Conservation (phyloP, 495 filamentous ascomycete genomes). For the Hypoxylon intermedium region DNA sequence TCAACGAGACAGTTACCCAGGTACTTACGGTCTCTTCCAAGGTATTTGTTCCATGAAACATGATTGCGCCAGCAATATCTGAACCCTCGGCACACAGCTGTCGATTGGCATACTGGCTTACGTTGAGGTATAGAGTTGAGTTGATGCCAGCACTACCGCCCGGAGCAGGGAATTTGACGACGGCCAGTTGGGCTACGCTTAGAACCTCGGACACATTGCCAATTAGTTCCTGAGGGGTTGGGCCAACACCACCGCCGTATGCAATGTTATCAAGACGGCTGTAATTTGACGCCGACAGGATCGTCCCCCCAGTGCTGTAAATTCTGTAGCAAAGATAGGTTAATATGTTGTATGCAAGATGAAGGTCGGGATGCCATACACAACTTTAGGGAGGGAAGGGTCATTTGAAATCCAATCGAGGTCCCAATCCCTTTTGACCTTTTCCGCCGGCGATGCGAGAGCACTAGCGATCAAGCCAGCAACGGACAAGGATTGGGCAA, state of each 20-base stretch:
- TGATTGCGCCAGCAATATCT: slow-evolving; percentile 53
- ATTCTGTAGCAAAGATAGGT: background rate
- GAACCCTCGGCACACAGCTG: slow-evolving; percentile 49
- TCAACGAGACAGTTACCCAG: no score
- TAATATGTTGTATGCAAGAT: background rate
- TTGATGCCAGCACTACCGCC: slow-evolving; percentile 51
- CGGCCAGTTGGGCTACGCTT: slow-evolving; percentile 23
- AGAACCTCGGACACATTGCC: slow-evolving; percentile 35
- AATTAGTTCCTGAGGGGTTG: slow-evolving; percentile 23
- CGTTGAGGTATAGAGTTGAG: slow-evolving; percentile 50
- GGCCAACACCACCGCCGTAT: slow-evolving; percentile 26
- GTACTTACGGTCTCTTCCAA: slow-evolving; percentile 51
- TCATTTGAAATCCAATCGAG: slow-evolving; percentile 25
- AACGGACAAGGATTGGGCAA: background rate
- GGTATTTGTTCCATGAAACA: slow-evolving; percentile 61
- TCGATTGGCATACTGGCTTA: slow-evolving; percentile 51
- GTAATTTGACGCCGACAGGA: slow-evolving; percentile 34
- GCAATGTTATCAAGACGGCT: slow-evolving; percentile 34
- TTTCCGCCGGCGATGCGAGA: background rate
- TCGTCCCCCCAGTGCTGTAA: slow-evolving; percentile 26
- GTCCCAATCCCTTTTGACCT: background rate
- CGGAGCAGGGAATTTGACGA: slow-evolving; percentile 28
- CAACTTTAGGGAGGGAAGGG: slow-evolving; percentile 28
- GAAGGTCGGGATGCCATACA: slow-evolving; percentile 4
- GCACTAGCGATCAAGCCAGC: background rate